Evolutionary conservation across 768 basidiomycete genomes (phyloP).

Genomic region (Imleria badia): DNA sequence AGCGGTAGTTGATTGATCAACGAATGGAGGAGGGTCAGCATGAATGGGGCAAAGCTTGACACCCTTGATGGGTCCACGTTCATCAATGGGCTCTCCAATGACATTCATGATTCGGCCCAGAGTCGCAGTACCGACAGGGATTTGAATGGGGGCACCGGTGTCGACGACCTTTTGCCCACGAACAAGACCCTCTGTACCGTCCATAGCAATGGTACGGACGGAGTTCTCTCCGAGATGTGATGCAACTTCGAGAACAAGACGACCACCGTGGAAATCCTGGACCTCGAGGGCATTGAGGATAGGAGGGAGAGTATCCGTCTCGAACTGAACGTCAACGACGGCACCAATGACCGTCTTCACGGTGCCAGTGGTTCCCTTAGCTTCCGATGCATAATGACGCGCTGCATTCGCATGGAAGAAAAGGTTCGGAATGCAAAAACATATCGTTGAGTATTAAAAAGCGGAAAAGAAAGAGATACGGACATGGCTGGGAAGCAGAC

Average conservation of each 20-base stretch:
- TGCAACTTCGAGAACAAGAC: slow-evolving; percentile 98
- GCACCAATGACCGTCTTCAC: slow-evolving; percentile 99
- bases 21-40: slow-evolving; percentile 95
- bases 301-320: slow-evolving; percentile 84
- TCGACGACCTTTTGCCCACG: slow-evolving; percentile 97
- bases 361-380: slow-evolving; percentile 66
- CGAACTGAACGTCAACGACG: slow-evolving; percentile 99
- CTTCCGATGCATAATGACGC: slow-evolving; percentile 91
- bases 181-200: slow-evolving; percentile 99
- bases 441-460: background rate
- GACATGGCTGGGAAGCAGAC: slow-evolving; percentile 54
- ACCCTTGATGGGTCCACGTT: slow-evolving; percentile 98
- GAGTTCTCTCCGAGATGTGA: slow-evolving; percentile 99
- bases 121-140: slow-evolving; percentile 92
- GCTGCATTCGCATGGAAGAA: slow-evolving; percentile 36
- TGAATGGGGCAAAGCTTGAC: slow-evolving; percentile 92
- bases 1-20: slow-evolving; percentile 98
- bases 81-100: slow-evolving; percentile 99
- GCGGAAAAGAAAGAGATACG: slow-evolving; percentile 25
- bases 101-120: slow-evolving; percentile 99
- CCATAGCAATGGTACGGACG: slow-evolving; percentile 99
- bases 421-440: background rate
- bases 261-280: slow-evolving; percentile 88
- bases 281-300: slow-evolving; percentile 99
- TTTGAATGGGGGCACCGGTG: slow-evolving; percentile 93